A percentile compares a stretch with the other conserved stretches of the same genome.
Conservation (phyloP, 345 rosid species). For the Pistacia vera region DNA sequence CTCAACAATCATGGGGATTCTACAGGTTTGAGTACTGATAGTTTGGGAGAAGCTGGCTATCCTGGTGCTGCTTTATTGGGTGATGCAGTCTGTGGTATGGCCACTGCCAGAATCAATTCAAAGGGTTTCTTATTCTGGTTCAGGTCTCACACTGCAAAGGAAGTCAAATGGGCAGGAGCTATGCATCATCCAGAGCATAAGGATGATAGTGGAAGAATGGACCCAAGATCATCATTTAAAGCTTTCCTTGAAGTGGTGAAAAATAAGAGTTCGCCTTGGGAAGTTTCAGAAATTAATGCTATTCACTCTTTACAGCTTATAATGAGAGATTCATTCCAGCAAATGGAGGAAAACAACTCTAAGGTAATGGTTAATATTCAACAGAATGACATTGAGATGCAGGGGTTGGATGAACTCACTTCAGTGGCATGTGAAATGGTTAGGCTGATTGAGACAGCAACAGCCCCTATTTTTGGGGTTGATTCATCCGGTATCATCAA, state of each 20-base stretch:
- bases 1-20: slow-evolving; percentile 66
- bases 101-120: slow-evolving; percentile 67
- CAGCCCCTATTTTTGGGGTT: slow-evolving; percentile 86
- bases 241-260: slow-evolving; percentile 87
- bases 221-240: slow-evolving; percentile 79
- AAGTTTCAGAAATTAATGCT: slow-evolving; percentile 73
- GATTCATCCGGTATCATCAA: slow-evolving; percentile 70
- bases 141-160: slow-evolving; percentile 78
- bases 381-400: slow-evolving; percentile 34
- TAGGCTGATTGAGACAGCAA: slow-evolving; percentile 81
- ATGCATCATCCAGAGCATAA: slow-evolving; percentile 68
- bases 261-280: slow-evolving; percentile 82
- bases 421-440: slow-evolving; percentile 88
- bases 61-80: slow-evolving; percentile 70
- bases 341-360: slow-evolving; percentile 39
- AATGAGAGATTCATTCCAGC: slow-evolving; percentile 65
- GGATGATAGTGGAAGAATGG: slow-evolving; percentile 72
- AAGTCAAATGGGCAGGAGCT: slow-evolving; percentile 90
- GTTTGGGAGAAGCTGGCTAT: slow-evolving; percentile 73
- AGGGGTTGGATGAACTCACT: slow-evolving; percentile 54
- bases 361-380: slow-evolving; percentile 31
- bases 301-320: slow-evolving; percentile 79
- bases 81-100: slow-evolving; percentile 84
- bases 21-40: slow-evolving; percentile 72
- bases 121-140: slow-evolving; percentile 86